Percentiles rank a stretch among this genome's conserved stretches.
phyloP scores from a whole-genome alignment of 106 monocot genomes.

The Platanthera zijinensis region DNA sequence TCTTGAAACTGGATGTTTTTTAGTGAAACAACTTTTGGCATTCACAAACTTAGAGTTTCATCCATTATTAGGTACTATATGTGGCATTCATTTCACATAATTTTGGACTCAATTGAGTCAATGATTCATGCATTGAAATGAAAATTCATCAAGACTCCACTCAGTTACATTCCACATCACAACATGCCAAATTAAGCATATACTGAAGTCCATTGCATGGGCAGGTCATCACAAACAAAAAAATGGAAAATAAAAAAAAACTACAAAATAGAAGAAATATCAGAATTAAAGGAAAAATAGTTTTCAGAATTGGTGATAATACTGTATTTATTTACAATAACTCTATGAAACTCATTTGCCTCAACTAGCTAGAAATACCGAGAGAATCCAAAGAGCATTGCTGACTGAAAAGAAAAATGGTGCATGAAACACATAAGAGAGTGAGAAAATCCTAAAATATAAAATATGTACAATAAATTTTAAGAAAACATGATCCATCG shows the following conservation, averaged over 20 bases:
- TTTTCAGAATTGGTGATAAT: neutral
- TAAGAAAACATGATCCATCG: neutral
- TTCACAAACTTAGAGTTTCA: neutral
- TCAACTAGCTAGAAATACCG: neutral
- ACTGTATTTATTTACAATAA: neutral
- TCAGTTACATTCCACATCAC: neutral
- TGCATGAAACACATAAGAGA: neutral
- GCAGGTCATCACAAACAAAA: neutral
- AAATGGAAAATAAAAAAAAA: neutral
- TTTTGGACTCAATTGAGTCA: neutral
- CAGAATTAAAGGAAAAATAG: neutral
- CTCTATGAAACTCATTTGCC: neutral
- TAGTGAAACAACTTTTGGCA: no score
- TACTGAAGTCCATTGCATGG: neutral
- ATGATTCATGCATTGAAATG: neutral
- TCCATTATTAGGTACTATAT: neutral
- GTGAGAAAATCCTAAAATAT: neutral
- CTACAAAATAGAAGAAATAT: neutral
- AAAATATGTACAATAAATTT: neutral
- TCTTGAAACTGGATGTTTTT: no score
- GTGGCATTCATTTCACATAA: neutral
- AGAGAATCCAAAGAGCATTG: neutral
- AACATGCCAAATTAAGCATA: neutral
- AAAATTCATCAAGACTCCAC: neutral
- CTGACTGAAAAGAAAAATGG: neutral